Base-by-base conservation (phyloP, 2,329 filamentous ascomycete species). In the Epichloe coenophiala region DNA sequence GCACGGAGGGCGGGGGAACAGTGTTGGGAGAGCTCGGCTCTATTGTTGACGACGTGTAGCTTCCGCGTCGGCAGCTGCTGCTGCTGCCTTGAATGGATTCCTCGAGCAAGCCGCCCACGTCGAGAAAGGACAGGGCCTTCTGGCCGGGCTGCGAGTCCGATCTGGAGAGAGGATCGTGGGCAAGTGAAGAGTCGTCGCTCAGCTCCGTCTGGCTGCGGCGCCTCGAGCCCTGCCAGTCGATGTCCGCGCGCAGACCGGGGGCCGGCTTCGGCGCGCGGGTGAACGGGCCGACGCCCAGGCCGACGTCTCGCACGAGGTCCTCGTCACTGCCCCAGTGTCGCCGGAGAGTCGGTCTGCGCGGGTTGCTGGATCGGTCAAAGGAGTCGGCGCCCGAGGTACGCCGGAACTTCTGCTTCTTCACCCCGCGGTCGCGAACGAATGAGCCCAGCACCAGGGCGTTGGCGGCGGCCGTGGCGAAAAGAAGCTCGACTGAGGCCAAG, bases 381-480 rank as follows among this genome's bases (percentile, higher is more conserved):
- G 86, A 89, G 40, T 80, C 79, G 42, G 76, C 75, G 4, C 77
- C 69, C 1, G 82, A 80, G 15, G 74, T 74, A 54, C 80, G 76
- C 49, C 84, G 83, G 69, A 86, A 96, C 62, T 88, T 93, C 51
- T 77, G 76, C 68, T 94, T 95, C 73, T 97, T 97, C 40, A 89
- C 72, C 27, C 93, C 93, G 49, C 88, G 80, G 63, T 97, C 91
- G 13, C 91, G 80, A 31, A 97, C 81, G 61, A 97, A 97, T 0
- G 90, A 95, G 12, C 91, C 91, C 3, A 98, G 78, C 1, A 96
- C 86, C 19, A 98, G 75, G 3, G 85, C 83, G 63, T 97, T 98
- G 12, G 91, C 87, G 0, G 94, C 85, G 0, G 82, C 81, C 0
- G 90, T 87, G 5, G 93, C 90, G 47, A 91, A 90, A 1, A 97